Percentiles rank a stretch among this genome's conserved stretches.
Evolutionary conservation across 2,329 filamentous ascomycete genomes (phyloP).

Genomic region (Colletotrichum sp.): DNA sequence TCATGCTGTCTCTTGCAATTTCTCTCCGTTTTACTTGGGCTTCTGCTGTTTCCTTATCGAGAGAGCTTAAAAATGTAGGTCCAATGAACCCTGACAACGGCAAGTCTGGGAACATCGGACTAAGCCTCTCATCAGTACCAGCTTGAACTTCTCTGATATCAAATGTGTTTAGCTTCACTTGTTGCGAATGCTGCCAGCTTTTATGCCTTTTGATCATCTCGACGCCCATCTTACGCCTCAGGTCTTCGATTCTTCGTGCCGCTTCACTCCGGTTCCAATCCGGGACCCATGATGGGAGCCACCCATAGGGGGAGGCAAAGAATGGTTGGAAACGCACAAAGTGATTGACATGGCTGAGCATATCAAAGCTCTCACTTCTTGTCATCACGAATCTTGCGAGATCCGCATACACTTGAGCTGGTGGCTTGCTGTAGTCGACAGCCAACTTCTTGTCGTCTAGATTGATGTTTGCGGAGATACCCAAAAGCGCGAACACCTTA

Average conservation of each 20-base stretch:
- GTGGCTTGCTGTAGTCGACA: not conserved
- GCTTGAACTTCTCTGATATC: rapidly evolving
- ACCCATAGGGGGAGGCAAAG: not conserved
- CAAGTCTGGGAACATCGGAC: not conserved
- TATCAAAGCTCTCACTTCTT: not conserved
- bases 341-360: not conserved
- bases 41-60: not conserved
- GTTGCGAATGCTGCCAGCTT: not conserved
- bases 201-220: not conserved
- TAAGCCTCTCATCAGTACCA: rapidly evolving
- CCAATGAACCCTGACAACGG: not conserved
- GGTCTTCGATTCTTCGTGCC: not conserved
- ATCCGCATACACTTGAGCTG: not conserved
- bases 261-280: not conserved
- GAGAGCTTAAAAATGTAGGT: not conserved
- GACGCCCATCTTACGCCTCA: not conserved
- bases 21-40: rapidly evolving
- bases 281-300: not conserved
- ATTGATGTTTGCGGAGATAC: not conserved
- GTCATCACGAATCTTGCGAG: not conserved
- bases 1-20: rapidly evolving
- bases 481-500: not conserved
- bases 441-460: not conserved
- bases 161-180: not conserved
- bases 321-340: not conserved